Percentiles rank a stretch among this genome's conserved stretches.
Evolutionary conservation across 257 asterid genomes (phyloP).

Genomic region (Solanum medicagineum): DNA sequence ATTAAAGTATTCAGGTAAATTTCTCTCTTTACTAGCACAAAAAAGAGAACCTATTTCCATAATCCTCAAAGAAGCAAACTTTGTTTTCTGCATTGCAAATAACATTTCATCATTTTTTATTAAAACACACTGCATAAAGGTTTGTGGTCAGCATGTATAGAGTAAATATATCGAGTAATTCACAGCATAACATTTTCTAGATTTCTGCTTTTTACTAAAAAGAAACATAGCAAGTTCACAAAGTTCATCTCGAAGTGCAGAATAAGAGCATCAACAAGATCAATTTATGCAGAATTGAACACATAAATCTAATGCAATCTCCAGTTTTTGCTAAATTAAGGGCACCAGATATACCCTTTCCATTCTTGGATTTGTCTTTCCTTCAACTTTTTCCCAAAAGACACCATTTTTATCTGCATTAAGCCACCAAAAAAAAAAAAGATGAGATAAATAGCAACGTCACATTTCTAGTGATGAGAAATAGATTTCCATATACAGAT

Average conservation of each 20-base stretch:
- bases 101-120: neutral
- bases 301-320: neutral
- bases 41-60: neutral
- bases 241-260: neutral
- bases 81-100: neutral
- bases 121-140: neutral
- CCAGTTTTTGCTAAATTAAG: neutral
- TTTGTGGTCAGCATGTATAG: neutral
- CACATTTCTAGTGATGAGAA: neutral
- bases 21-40: neutral
- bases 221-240: neutral
- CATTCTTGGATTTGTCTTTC: neutral
- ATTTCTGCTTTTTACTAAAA: neutral
- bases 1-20: neutral
- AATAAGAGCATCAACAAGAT: neutral
- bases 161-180: neutral
- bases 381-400: constrained; percentile 1
- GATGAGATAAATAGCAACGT: neutral
- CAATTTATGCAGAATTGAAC: neutral
- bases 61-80: neutral
- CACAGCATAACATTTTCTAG: neutral
- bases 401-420: neutral
- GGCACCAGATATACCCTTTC: neutral
- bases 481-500: neutral
- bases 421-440: neutral